Evolutionary conservation across 305 asterid genomes (phyloP), one percentile per base, ranked within the genome.

Genomic region (Nicotiana rustica): DNA sequence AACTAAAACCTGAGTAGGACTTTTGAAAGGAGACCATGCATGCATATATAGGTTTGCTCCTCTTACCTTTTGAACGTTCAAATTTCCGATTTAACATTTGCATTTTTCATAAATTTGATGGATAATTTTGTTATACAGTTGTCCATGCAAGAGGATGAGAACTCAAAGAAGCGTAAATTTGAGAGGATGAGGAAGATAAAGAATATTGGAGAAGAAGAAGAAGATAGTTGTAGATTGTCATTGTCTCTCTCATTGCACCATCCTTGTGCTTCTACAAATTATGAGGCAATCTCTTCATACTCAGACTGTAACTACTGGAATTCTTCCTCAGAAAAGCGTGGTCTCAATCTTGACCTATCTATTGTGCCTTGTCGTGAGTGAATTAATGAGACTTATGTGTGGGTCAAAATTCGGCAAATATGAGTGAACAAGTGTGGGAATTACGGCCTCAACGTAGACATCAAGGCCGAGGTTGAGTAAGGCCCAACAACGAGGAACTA

Each of bases 171-270:
- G 10, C 9, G 55, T 55, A 82, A n/a, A 65, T n/a, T 33, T 67
- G 67, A 69, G 64, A 78, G 35, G 10, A 61, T 81, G 21, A 56
- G 17, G 5, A 81, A 41, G 14, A 47, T 62, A 19, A 7, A 18
- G 36, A 9, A 4, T 44, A 61, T 5, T 6, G 67, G 18, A 1
- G 77, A 60, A 59, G 83, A 67, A 29, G 68, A 47, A 7, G 82
- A 79, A 5, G 84, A 25, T 19, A 25, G 56, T 4, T 66, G 55
- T 52, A 84, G 81, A 76, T 33, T 86, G 57, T 83, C 88, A 10
- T 61, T 86, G 44, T 83, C 86, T 1, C 88, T 86, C 67, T 80
- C 88, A 10, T 64, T 86, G 80, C 86, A 80, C 52, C 86, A 61
- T 12, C 84, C 84, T 29, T 77, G 77, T 6, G 62, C 83, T 38